A percentile compares a stretch with the other conserved stretches of the same genome.
Evolutionary conservation across 169 alveolate genomes (phyloP).

Genomic region (Plasmodium chabaudi): DNA sequence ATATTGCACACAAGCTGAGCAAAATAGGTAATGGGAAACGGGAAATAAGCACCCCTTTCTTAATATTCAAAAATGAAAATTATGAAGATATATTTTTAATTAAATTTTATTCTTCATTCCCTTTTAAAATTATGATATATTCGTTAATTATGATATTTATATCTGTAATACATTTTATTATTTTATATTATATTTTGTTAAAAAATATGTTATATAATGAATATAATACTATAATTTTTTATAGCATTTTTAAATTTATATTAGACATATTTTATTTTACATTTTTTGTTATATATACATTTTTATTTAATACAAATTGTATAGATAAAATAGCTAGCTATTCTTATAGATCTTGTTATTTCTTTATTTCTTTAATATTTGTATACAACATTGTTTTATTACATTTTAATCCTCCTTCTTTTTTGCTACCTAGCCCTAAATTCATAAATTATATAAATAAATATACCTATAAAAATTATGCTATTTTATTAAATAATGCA

Average conservation of each 20-base stretch:
- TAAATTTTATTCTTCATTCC: slow-evolving; percentile 67
- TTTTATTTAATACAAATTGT: slow-evolving; percentile 27
- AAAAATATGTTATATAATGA: slow-evolving; percentile 4
- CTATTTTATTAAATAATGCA: slow-evolving; percentile 12
- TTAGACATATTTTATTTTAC: slow-evolving; percentile 41
- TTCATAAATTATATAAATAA: neutral
- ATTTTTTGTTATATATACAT: slow-evolving; percentile 41
- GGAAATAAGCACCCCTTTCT: neutral
- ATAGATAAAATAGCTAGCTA: slow-evolving; percentile 21
- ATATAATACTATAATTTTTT: neutral
- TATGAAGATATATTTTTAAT: slow-evolving; percentile 44
- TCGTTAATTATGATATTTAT: slow-evolving; percentile 39
- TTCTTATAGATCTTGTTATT: slow-evolving; percentile 46
- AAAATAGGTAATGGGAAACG: no score
- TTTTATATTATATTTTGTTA: slow-evolving; percentile 34
- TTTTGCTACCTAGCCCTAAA: neutral
- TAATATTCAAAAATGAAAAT: slow-evolving; percentile 18
- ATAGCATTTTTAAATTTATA: slow-evolving; percentile 19
- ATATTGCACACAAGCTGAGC: no score
- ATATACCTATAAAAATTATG: slow-evolving; percentile 6
- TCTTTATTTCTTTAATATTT: slow-evolving; percentile 24
- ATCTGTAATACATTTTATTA: slow-evolving; percentile 27
- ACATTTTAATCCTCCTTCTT: neutral
- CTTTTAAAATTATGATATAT: slow-evolving; percentile 41
- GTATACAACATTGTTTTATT: slow-evolving; percentile 24